phyloP scores from a whole-genome alignment of 1,284 basidiomycete species.

The Puccinia brachypodii region DNA sequence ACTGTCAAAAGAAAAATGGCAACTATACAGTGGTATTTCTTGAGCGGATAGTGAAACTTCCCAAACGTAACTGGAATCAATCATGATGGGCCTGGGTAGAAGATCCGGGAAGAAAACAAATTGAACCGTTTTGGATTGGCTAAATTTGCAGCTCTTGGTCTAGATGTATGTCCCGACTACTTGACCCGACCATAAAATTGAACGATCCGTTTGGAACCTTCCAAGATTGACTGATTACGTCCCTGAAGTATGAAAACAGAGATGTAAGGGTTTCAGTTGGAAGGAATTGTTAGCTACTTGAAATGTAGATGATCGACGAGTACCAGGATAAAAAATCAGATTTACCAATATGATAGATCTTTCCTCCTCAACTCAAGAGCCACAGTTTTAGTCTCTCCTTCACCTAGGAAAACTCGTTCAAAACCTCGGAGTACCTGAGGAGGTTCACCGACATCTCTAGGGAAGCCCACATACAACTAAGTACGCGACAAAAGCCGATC shows the following conservation, averaged over 20 bases:
- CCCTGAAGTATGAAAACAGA: constrained; percentile 19
- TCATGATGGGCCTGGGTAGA: too few species aligned
- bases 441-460: constrained; percentile 40
- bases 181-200: constrained; percentile 37
- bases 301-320: not conserved
- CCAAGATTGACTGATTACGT: constrained; percentile 39
- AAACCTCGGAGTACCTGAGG: constrained; percentile 53
- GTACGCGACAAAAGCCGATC: not conserved
- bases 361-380: constrained; percentile 22
- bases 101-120: too few species aligned
- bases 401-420: constrained; percentile 50
- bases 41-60: too few species aligned
- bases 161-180: constrained; percentile 34
- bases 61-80: too few species aligned
- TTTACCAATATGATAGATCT: constrained; percentile 31
- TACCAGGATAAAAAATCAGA: not conserved
- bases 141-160: not conserved
- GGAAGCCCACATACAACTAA: constrained; percentile 35
- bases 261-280: not conserved
- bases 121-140: too few species aligned
- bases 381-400: constrained; percentile 51
- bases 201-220: constrained; percentile 29
- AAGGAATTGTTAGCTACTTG: not conserved
- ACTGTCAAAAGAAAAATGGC: too few species aligned
- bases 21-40: too few species aligned